Percentiles rank a stretch among this genome's conserved stretches.
Conservation (phyloP, 2,329 filamentous ascomycete genomes). For the Pseudogymnoascus sp. region DNA sequence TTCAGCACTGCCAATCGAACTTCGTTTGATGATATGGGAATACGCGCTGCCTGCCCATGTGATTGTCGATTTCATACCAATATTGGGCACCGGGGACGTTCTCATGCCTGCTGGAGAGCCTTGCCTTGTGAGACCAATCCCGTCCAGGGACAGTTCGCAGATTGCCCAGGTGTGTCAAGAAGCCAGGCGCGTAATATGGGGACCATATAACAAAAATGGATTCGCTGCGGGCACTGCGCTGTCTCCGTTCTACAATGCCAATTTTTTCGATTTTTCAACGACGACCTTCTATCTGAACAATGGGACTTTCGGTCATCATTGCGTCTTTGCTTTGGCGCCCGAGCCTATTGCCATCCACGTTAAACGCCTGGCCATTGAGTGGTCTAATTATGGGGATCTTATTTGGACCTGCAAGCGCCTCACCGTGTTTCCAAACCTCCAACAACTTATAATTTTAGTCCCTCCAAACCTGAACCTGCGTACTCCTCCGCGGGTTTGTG, state of each 20-base stretch:
- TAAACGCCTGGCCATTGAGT: neutral
- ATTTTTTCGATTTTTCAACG: neutral
- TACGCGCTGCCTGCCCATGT: slow-evolving; percentile 16
- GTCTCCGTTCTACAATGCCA: neutral
- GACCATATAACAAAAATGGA: neutral
- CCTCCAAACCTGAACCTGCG: neutral
- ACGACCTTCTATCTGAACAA: neutral
- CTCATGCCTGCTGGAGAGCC: neutral
- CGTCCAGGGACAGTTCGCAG: neutral
- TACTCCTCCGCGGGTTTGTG: neutral
- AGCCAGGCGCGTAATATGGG: neutral
- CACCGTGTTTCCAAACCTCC: neutral
- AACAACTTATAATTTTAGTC: neutral
- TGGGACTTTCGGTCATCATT: neutral
- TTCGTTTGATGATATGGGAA: slow-evolving; percentile 23
- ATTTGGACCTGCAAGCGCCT: neutral
- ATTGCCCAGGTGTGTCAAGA: neutral
- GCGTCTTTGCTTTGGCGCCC: neutral
- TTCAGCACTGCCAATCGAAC: slow-evolving; percentile 19
- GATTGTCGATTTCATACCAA: slow-evolving; percentile 12
- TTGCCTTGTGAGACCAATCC: neutral
- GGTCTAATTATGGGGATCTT: neutral
- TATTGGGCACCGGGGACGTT: neutral
- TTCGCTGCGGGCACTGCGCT: neutral
- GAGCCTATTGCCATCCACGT: neutral